Evolutionary conservation across 2,329 filamentous ascomycete species (phyloP).

Genomic region (Tolypocladium inflatum): DNA sequence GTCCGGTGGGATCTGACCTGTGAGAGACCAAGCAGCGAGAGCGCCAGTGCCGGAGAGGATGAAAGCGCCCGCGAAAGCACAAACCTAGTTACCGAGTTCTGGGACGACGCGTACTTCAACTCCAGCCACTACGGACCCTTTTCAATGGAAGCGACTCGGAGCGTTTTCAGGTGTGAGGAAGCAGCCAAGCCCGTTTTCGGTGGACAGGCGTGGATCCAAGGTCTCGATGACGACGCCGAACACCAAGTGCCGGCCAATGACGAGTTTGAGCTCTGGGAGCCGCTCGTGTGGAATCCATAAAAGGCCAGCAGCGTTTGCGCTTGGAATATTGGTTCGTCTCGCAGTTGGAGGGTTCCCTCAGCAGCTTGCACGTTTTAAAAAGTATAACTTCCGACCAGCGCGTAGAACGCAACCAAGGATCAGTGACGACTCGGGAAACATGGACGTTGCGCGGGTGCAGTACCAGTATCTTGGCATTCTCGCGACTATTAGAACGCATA

Average conservation of each 20-base stretch:
- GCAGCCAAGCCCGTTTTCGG: constrained; percentile 1
- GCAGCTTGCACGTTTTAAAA: background rate
- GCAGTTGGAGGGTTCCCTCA: background rate
- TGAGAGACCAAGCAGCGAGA: background rate
- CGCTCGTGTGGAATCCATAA: constrained; percentile 1
- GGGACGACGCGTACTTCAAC: constrained; percentile 1
- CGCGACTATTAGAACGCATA: background rate
- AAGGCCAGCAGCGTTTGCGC: constrained; percentile 1
- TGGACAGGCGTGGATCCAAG: constrained; percentile 1
- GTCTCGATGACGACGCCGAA: background rate
- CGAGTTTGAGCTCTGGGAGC: constrained; percentile 1
- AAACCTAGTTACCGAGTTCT: constrained; percentile 1
- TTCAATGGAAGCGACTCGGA: constrained; percentile 1
- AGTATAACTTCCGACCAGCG: background rate
- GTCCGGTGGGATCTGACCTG: constrained; percentile 1
- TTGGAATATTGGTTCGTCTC: background rate
- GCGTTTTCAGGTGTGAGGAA: constrained; percentile 1
- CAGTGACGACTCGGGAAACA: background rate
- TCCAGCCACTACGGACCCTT: constrained; percentile 1
- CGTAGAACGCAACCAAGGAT: background rate
- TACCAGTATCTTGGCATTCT: background rate
- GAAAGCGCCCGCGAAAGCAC: background rate
- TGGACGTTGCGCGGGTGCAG: background rate
- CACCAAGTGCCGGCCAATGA: background rate
- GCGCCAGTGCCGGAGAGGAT: background rate